Base-by-base conservation (phyloP, 148 eudicot genomes). In the Nyssa sinensis region DNA sequence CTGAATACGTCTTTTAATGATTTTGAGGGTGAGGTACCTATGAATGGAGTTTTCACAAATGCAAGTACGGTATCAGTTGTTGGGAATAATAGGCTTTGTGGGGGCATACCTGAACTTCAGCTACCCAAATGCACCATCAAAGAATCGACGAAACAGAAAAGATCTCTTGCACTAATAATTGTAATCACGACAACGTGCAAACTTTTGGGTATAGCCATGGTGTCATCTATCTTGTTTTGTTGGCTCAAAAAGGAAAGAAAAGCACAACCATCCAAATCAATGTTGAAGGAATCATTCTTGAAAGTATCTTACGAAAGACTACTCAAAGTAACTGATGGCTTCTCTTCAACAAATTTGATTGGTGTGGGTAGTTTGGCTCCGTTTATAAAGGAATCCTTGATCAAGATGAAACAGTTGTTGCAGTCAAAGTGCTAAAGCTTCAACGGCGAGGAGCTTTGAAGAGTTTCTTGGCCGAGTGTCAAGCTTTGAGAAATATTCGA, bases 11-110 rank as follows among this genome's bases (percentile, higher is more conserved):
- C 90, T 1, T 70, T 71, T 71, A 86, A 86, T 24, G 23, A 59
- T 63, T 72, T 86, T 14, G 84, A 80, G 69, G 87, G 89, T 17
- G 44, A 44, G 23, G 73, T 81, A 7, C 87, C 89, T 55, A 67
- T 19, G 0, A n/a, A 5, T 41, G 89, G 89, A 33, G 77, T 81
- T 13, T 86, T 84, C 30, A 3, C 23, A 6, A 86, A 87, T 67
- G n/a, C 62, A 14, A 78, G 63, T n/a, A 81, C 78, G 17, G 7
- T 84, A 10, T 70, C 74, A 13, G 12, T 87, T 0, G 41, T 6
- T 4, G 84, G 83, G 33, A 87, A 87, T 13, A 67, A 13, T 21
- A 65, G 70, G 41, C 73, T 84, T 32, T 88, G 78, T 76, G 88
- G 86, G 41, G 88, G 83, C 51, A 63, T 83, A 41, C 55, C 30